Percentiles rank a stretch among this genome's conserved stretches.
Evolutionary conservation across 1,284 basidiomycete species (phyloP).

Genomic region (Papiliotrema terrestris): DNA sequence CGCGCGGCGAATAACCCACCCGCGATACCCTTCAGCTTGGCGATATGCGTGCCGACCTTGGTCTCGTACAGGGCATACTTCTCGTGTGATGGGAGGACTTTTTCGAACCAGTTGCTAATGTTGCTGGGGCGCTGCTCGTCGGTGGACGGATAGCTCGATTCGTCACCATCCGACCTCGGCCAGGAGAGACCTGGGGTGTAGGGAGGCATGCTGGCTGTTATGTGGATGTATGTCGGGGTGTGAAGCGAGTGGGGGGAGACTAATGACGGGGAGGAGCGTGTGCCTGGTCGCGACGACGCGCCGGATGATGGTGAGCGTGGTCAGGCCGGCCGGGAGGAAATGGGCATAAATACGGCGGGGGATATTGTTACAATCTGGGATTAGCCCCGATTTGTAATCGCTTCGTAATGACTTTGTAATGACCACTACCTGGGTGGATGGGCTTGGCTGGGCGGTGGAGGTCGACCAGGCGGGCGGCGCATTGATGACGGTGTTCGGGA

Average conservation of each 20-base stretch:
- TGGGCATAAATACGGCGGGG: background rate
- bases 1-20: constrained; percentile 5
- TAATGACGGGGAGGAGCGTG: background rate
- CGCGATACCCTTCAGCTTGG: constrained; percentile 9
- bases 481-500: too few species aligned
- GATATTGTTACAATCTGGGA: background rate
- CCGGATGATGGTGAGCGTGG: background rate
- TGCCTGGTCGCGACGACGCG: background rate
- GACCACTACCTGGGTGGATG: too few species aligned
- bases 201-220: background rate
- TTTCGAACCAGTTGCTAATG: constrained; percentile 12
- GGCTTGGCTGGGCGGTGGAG: too few species aligned
- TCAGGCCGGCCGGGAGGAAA: background rate
- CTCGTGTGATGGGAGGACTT: constrained; percentile 7
- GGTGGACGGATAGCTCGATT: constrained; percentile 15
- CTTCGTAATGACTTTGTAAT: too few species aligned
- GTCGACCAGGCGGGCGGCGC: too few species aligned
- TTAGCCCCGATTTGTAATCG: too few species aligned
- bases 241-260: too few species aligned
- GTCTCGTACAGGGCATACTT: constrained; percentile 29
- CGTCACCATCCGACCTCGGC: constrained; percentile 23
- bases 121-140: constrained; percentile 9
- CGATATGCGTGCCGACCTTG: constrained; percentile 26
- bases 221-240: too few species aligned
- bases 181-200: constrained; percentile 15